Conservation (phyloP, 2,329 filamentous ascomycete genomes). For the Cordyceps cicadae region DNA sequence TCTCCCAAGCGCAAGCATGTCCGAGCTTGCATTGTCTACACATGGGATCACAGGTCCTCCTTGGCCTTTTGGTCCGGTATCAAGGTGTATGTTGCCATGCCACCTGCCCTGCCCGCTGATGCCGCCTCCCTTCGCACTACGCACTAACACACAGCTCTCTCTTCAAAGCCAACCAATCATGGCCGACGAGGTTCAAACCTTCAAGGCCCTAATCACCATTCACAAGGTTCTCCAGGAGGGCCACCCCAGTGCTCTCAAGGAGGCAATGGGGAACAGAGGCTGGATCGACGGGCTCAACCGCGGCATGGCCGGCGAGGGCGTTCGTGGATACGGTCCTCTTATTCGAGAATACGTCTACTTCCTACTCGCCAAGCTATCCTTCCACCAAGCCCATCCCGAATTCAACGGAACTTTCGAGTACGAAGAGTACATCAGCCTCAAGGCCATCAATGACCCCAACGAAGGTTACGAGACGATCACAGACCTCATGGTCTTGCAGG, state of each 20-base stretch:
- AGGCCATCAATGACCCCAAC: slow-evolving; percentile 97
- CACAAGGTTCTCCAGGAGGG: slow-evolving; percentile 98
- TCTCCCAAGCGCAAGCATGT: slow-evolving; percentile 84
- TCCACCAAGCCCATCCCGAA: slow-evolving; percentile 92
- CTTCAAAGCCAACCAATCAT: slow-evolving; percentile 77
- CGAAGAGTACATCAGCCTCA: slow-evolving; percentile 96
- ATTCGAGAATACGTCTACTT: slow-evolving; percentile 97
- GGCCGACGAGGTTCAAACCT: slow-evolving; percentile 96
- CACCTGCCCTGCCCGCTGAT: not conserved
- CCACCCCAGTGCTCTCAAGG: slow-evolving; percentile 76
- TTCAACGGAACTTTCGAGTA: slow-evolving; percentile 99
- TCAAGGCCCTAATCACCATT: slow-evolving; percentile 94
- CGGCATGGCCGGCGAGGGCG: slow-evolving; percentile 72
- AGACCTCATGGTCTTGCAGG: slow-evolving; percentile 92
- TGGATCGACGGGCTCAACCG: slow-evolving; percentile 92
- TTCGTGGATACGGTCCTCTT: slow-evolving; percentile 82
- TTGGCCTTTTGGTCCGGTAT: slow-evolving; percentile 94
- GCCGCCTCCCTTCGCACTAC: not conserved
- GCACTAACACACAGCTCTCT: not conserved
- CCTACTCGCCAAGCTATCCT: slow-evolving; percentile 87
- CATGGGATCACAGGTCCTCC: slow-evolving; percentile 97
- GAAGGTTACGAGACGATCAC: slow-evolving; percentile 96
- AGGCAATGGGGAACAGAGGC: slow-evolving; percentile 77
- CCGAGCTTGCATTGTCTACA: slow-evolving; percentile 94
- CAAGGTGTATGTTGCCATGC: slow-evolving; percentile 69